Evolutionary conservation across 805 yeast genomes (phyloP).

Genomic region (Teunomyces tritomae): DNA sequence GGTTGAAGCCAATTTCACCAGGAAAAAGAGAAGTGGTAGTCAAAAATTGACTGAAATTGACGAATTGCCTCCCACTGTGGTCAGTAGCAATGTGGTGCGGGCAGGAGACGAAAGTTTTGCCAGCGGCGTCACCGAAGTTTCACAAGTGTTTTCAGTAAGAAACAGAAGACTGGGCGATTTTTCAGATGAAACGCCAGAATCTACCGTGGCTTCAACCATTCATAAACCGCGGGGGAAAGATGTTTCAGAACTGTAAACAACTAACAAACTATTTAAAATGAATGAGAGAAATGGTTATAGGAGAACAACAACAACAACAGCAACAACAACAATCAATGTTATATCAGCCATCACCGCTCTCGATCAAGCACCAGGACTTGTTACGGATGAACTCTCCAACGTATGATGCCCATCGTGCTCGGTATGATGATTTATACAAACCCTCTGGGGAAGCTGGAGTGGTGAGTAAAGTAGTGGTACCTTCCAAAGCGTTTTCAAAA

Average conservation of each 20-base stretch:
- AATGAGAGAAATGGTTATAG: neutral
- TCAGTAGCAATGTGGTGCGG: neutral
- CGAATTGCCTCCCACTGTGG: neutral
- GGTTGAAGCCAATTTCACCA: neutral
- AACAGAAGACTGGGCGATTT: neutral
- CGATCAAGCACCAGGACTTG: neutral
- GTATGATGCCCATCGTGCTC: neutral
- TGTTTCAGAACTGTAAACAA: neutral
- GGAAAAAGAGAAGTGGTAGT: neutral
- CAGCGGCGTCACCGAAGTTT: neutral
- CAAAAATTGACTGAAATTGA: neutral
- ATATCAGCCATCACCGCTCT: neutral
- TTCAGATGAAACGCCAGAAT: neutral
- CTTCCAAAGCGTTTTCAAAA: neutral
- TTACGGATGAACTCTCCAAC: neutral
- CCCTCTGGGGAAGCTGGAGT: neutral
- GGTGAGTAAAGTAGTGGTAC: neutral
- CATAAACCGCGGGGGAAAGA: too few species aligned
- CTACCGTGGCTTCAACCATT: neutral
- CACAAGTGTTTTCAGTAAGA: constrained; percentile 1
- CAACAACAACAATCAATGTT: too few species aligned
- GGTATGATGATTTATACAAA: neutral
- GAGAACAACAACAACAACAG: neutral
- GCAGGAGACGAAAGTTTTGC: neutral
- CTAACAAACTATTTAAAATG: neutral